Evolutionary conservation across 768 basidiomycete species (phyloP).

Genomic region (Crucibulum laeve): DNA sequence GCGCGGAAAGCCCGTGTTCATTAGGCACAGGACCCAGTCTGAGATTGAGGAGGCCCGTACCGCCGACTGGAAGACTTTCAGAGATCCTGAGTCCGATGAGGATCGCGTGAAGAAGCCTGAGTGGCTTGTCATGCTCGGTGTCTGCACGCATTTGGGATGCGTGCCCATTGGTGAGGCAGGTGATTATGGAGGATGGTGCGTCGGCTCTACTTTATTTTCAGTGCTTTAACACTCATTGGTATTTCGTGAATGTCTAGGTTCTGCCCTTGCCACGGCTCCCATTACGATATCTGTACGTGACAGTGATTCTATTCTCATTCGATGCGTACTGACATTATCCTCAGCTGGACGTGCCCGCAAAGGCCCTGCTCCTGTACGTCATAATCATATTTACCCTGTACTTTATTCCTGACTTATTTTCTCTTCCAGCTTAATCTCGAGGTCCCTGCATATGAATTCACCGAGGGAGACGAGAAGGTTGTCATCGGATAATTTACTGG

Average conservation of each 20-base stretch:
- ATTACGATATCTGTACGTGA: slow-evolving; percentile 88
- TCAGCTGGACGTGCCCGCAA: slow-evolving; percentile 91
- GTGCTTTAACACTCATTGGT: slow-evolving; percentile 3
- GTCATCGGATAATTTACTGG: slow-evolving; percentile 64
- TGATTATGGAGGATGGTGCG: slow-evolving; percentile 95
- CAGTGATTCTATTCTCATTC: slow-evolving; percentile 1
- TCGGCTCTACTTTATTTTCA: slow-evolving; percentile 7
- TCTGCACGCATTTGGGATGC: slow-evolving; percentile 98
- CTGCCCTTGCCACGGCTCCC: slow-evolving; percentile 99
- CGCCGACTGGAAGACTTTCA: slow-evolving; percentile 78
- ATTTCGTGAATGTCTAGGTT: slow-evolving; percentile 43
- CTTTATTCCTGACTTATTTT: slow-evolving; percentile 8
- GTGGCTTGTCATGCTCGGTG: slow-evolving; percentile 91
- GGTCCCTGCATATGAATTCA: slow-evolving; percentile 85
- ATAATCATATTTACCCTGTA: slow-evolving; percentile 3
- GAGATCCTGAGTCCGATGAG: slow-evolving; percentile 92
- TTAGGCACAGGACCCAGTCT: slow-evolving; percentile 86
- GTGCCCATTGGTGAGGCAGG: slow-evolving; percentile 97
- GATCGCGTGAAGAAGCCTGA: slow-evolving; percentile 89
- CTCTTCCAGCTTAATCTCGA: slow-evolving; percentile 93
- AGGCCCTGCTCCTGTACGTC: slow-evolving; percentile 89
- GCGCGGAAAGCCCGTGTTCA: slow-evolving; percentile 99
- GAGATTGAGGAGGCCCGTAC: slow-evolving; percentile 93
- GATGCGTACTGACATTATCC: slow-evolving; percentile 8
- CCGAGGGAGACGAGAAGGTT: slow-evolving; percentile 82